Evolutionary conservation across 73 alveolate species (phyloP).

Genomic region (Paramecium primaurelia): DNA sequence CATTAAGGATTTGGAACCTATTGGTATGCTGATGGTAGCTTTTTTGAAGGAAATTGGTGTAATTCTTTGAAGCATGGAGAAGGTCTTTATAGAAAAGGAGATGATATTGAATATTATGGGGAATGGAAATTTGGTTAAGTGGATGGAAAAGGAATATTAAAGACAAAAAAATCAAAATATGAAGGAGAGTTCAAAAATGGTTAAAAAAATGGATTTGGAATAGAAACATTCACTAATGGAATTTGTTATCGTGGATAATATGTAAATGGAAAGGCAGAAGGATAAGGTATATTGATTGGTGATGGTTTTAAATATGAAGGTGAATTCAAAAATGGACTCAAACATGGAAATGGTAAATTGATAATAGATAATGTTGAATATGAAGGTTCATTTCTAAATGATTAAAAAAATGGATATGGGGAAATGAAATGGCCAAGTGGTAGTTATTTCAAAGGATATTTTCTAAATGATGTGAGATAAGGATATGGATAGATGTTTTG

Average conservation of each 20-base stretch:
- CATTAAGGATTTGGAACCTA: slow-evolving; percentile 21
- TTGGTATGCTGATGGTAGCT: slow-evolving; percentile 66
- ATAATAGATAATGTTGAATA: neutral
- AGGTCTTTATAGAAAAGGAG: slow-evolving; percentile 59
- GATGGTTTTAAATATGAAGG: neutral
- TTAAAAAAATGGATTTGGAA: neutral
- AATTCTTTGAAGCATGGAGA: slow-evolving; percentile 76
- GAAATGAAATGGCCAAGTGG: slow-evolving; percentile 26
- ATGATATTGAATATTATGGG: slow-evolving; percentile 8
- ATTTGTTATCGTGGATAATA: neutral
- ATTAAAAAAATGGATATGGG: neutral
- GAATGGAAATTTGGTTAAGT: neutral
- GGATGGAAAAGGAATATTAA: neutral
- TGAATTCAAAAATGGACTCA: neutral
- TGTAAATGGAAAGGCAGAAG: neutral
- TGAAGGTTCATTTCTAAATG: neutral
- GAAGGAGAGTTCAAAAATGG: slow-evolving; percentile 17
- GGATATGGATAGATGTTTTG: slow-evolving; percentile 28
- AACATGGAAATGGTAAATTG: neutral
- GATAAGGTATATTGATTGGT: neutral
- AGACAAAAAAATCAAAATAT: neutral
- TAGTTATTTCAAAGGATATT: neutral
- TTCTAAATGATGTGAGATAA: neutral
- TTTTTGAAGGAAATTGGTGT: slow-evolving; percentile 78
- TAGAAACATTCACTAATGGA: neutral